Evolutionary conservation across 805 yeast species (phyloP).

Genomic region (Barnettozyma sucrosica): DNA sequence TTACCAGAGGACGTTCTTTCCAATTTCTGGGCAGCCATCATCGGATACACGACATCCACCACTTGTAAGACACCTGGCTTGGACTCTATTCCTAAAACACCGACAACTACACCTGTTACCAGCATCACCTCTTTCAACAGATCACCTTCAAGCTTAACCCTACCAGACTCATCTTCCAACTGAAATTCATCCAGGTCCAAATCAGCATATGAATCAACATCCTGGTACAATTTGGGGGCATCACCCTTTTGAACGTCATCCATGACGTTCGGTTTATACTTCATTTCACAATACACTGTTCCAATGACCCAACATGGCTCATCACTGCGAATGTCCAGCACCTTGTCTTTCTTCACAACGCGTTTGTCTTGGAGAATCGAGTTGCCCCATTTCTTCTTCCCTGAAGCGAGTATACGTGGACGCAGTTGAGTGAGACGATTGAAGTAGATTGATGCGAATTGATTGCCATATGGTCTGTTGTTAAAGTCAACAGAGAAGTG

Average conservation of each 20-base stretch:
- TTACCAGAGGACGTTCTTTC: slow-evolving; percentile 27
- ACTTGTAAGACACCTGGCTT: slow-evolving; percentile 80
- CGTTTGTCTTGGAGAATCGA: slow-evolving; percentile 34
- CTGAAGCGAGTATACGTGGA: slow-evolving; percentile 40
- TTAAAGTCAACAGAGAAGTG: slow-evolving; percentile 20
- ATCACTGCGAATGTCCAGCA: slow-evolving; percentile 57
- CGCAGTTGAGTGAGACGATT: slow-evolving; percentile 44
- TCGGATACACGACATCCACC: slow-evolving; percentile 73
- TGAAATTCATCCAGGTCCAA: slow-evolving; percentile 53
- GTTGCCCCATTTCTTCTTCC: slow-evolving; percentile 51
- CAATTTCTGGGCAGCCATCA: slow-evolving; percentile 47
- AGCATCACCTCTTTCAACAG: slow-evolving; percentile 49
- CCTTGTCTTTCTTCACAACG: slow-evolving; percentile 39
- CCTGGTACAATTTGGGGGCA: slow-evolving; percentile 8
- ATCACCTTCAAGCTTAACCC: slow-evolving; percentile 66
- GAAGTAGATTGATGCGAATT: slow-evolving; percentile 53
- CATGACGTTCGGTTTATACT: slow-evolving; percentile 77
- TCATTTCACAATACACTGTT: slow-evolving; percentile 78
- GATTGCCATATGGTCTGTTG: slow-evolving; percentile 43
- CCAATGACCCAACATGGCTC: slow-evolving; percentile 80
- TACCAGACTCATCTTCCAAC: slow-evolving; percentile 91
- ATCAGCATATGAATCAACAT: slow-evolving; percentile 47
- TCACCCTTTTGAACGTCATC: slow-evolving; percentile 63
- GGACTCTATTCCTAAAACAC: slow-evolving; percentile 79
- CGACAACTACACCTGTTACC: slow-evolving; percentile 88